Evolutionary conservation across 345 rosid species (phyloP), one percentile per base, ranked within the genome.

Genomic region (Limnanthes douglasii): DNA sequence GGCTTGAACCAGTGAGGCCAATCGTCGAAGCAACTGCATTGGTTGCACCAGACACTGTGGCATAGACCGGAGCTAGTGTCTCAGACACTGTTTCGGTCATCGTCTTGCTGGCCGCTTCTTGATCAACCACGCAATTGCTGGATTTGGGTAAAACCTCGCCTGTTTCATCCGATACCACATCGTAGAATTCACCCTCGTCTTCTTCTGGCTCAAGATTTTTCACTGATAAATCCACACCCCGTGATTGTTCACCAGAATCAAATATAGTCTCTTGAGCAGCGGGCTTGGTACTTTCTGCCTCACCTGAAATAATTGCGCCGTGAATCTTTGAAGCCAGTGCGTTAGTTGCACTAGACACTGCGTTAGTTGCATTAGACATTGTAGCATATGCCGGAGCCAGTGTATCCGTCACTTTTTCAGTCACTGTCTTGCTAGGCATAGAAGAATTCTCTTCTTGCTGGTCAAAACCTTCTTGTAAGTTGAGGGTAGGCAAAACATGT

Each of bases 181-280:
- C 52, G 45, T 82, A 80, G 41, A 74, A 73, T 16, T 66, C 90
- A 55, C 23, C 76, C 43, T 80, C 86, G 11, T 85, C 90, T 46
- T 80, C 83, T 0, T 86, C 77, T 4, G 90, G 96, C 49, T 65
- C 73, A 22, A 80, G 31, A 59, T 68, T 80, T 24, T 72, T 77
- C 61, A 80, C 79, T 0, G 96, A 85, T 16, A 77, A 82, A 9
- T 86, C 86, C 61, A 76, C 63, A 39, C 67, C 73, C 78, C 72
- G 69, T 14, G 55, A 56, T 45, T 58, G 44, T 18, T 46, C 51
- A 0, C 37, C 35, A 9, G 50, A 39, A 17, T 36, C 43, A n/a
- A n/a, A 3, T 23, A 6, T n/a, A 9, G 41, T 59, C 18, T 44
- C 37, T 27, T 40, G 25, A 34, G 45, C 45, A 36, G 13, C 5